A percentile compares a stretch with the other conserved stretches of the same genome.
Conservation (phyloP, 768 basidiomycete genomes). For the Mycena olivaceomarginata region DNA sequence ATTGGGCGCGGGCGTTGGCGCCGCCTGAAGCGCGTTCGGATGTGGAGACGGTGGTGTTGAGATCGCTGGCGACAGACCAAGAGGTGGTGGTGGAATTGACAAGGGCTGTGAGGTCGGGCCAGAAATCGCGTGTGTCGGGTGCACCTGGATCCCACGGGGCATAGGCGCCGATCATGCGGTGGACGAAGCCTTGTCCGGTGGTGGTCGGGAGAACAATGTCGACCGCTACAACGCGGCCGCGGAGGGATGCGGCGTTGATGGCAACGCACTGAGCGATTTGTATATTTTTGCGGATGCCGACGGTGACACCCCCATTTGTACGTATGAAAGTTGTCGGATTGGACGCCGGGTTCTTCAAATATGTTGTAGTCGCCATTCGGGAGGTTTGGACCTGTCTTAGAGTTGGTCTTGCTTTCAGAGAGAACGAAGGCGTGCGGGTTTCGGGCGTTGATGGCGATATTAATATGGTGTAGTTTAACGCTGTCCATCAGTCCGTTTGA, state of each 20-base stretch:
- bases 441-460: neutral
- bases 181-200: constrained; percentile 37
- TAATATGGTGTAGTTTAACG: neutral
- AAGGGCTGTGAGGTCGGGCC: constrained; percentile 23
- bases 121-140: constrained; percentile 39
- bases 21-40: neutral
- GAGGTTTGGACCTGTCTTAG: neutral
- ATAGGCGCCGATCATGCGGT: constrained; percentile 50
- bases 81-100: neutral
- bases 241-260: constrained; percentile 25
- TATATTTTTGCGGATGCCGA: constrained; percentile 35
- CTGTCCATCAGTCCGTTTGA: neutral
- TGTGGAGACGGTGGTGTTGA: constrained; percentile 43
- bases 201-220: constrained; percentile 46
- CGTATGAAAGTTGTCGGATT: neutral
- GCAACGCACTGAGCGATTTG: constrained; percentile 22
- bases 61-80: constrained; percentile 39
- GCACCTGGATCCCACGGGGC: constrained; percentile 53
- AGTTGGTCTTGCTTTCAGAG: constrained; percentile 25
- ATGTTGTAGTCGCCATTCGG: constrained; percentile 25
- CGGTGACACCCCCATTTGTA: constrained; percentile 42
- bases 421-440: constrained; percentile 22
- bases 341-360: constrained; percentile 24
- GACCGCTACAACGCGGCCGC: constrained; percentile 45
- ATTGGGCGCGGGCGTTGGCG: neutral